These are phyloP conservation scores for Annulohypoxylon moriforme DNA, from an alignment of 495 filamentous ascomycete species.

Conservation along the genomic window DNA sequence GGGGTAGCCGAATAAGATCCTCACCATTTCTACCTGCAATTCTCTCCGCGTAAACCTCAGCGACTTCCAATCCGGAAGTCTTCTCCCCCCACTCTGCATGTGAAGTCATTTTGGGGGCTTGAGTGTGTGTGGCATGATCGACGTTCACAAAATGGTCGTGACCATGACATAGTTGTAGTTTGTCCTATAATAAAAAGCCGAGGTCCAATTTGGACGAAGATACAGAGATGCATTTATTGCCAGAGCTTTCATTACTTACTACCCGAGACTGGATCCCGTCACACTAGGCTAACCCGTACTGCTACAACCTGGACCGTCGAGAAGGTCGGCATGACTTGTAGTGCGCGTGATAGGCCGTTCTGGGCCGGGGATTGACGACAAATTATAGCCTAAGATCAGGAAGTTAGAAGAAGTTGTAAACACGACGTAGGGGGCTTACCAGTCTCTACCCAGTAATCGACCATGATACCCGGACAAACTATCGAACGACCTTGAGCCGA, in stretches of 20 bases:
- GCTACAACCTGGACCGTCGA: conserved; percentile 13
- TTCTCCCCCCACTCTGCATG: conserved; percentile 57
- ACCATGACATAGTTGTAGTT: neutral
- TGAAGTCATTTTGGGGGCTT: conserved; percentile 49
- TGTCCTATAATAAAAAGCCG: neutral
- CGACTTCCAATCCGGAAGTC: conserved; percentile 59
- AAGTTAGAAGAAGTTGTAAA: conserved; percentile 3
- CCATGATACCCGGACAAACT: conserved; percentile 26
- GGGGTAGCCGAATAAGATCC: too few relatives aligned
- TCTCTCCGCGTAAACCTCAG: conserved; percentile 52
- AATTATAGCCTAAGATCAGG: conserved; percentile 41
- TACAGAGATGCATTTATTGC: too few relatives aligned
- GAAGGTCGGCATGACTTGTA: conserved; percentile 24
- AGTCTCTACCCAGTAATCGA: conserved; percentile 23
- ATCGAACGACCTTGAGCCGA: conserved; percentile 31
- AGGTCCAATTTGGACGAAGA: neutral
- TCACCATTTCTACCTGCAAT: conserved; percentile 53
- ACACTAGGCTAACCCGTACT: conserved; percentile 9
- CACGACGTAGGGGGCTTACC: neutral
- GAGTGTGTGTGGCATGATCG: neutral
- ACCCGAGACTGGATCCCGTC: conserved; percentile 30
- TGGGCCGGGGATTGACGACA: conserved; percentile 26
- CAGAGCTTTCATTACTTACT: conserved; percentile 7
- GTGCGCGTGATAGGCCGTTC: conserved; percentile 26
- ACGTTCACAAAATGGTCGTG: neutral